Conservation (phyloP, 192 early-diverging fungal species). For the Entomortierella lignicola region DNA sequence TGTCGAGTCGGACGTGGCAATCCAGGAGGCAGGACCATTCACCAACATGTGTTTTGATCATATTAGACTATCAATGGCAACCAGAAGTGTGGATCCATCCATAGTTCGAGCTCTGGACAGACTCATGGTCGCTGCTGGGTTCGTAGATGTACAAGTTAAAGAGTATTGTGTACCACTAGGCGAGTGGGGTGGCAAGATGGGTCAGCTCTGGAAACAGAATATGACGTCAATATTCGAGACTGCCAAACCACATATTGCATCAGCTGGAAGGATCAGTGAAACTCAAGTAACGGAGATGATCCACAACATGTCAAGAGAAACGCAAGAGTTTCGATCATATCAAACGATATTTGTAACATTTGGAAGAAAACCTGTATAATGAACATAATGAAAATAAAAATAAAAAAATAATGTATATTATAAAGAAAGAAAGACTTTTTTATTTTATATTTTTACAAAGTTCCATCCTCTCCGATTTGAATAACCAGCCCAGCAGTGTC, state of each 20-base stretch:
- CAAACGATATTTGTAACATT: constrained; percentile 42
- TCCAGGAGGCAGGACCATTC: constrained; percentile 29
- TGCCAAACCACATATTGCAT: constrained; percentile 20
- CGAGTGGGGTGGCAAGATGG: constrained; percentile 36
- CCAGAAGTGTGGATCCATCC: constrained; percentile 20
- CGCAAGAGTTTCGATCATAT: background rate
- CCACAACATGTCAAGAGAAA: constrained; percentile 15
- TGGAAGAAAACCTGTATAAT: constrained; percentile 35
- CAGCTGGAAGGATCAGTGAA: constrained; percentile 1
- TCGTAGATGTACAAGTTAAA: constrained; percentile 32
- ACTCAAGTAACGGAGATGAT: constrained; percentile 16
- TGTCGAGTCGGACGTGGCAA: constrained; percentile 40
- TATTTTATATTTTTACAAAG: background rate
- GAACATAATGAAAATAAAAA: background rate
- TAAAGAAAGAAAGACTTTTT: background rate
- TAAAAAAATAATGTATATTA: background rate
- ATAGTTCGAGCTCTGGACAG: constrained; percentile 17
- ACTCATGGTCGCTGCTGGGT: constrained; percentile 25
- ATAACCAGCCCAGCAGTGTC: constrained; percentile 20
- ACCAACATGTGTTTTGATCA: constrained; percentile 27
- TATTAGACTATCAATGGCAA: constrained; percentile 28
- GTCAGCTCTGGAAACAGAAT: constrained; percentile 38
- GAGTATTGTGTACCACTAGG: constrained; percentile 37
- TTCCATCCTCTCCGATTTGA: constrained; percentile 6
- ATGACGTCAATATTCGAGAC: constrained; percentile 30